Evolutionary conservation across 768 basidiomycete species (phyloP), one percentile per base, ranked within the genome.

Genomic region (Neoboletus magnificus): DNA sequence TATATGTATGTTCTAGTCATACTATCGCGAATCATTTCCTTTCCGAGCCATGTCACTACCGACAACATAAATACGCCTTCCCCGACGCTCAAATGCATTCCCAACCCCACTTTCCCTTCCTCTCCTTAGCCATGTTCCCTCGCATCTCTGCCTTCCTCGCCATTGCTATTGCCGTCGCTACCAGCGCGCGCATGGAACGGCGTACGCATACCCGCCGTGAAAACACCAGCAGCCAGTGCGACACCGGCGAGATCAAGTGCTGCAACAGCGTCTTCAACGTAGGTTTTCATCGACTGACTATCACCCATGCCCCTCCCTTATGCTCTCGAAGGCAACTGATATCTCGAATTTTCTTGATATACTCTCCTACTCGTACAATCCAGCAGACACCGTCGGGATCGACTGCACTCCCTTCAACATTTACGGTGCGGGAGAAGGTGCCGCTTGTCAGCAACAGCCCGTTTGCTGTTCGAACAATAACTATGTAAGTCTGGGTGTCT

Each of bases 161-260:
- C 20, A 9, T 68, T 37, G 48, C 29, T 37, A 1, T 68, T 22
- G 59, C 66, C 35, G 29, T 61, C 48, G 48, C 52, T 32, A 40
- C 62, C 58, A 69, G 55, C 35, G 67, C 66, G 47, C 67, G 59
- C 54, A 60, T 65, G 53, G 63, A 65, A 12, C 61, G 59, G 16
- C 66, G 47, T 29, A 13, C 6, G 4, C 58, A 56, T n/a, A 12
- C 45, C 29, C 68, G 57, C 27, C 58, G 59, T 11, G 22, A 25
- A 18, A 36, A 6, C 35, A 13, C 32, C 25, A 1, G n/a, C 18
- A 29, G 20, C 4, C 27, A 55, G 36, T 71, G 69, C 48, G 23
- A 61, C 56, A 61, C 65, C 0, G 68, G 68, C 30, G 13, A 0
- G 1, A 3, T 69, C 35, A 15, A 52, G 13, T 69, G 68, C 44